Base-by-base conservation (phyloP, 805 yeast genomes). In the Lipomyces spencermartinsiae region DNA sequence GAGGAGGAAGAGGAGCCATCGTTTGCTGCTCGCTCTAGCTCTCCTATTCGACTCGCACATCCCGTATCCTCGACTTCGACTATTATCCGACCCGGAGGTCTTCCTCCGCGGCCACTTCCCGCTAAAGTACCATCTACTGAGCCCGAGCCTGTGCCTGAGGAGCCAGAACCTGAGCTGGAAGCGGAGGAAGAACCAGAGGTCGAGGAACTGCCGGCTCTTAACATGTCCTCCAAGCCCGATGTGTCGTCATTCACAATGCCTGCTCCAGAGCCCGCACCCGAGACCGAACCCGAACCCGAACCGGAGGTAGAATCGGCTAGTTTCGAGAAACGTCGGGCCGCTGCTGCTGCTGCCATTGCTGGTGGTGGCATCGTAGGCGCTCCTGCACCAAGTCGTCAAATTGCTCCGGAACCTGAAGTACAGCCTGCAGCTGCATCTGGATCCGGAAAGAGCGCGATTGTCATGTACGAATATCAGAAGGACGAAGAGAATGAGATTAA, bases 401-500 rank as follows among this genome's bases (percentile, higher is more conserved):
- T 14, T 6, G 49, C 66, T 22, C 43, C 68, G 33, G 63, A 61
- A 6, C 66, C 71, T 16, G 72, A 67, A 35, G 65, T 71, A 4
- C 69, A 67, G 22, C 65, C 72, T 43, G 64, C 58, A 22, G 65
- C 66, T 4, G 66, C 68, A 29, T 63, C 58, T 8, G 64, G 54
- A 16, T 57, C 59, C 16, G 74, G 73, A 22, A 74, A 78, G 10
- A 78, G 83, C 43, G 99, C 98, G 1, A 77, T 86, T 68, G 98
- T 95, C 4, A 89, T 88, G 75, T 95, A 92, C 77, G 95, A 90
- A 68, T 90, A 89, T 72, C 88, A 82, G 72, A 86, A 87, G 74
- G 92, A 86, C 69, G 96, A 90, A 74, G 93, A 89, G 64, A 89
- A 90, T 73, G 96, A 91, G 77, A 85, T 91, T 62, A 83, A 83